Evolutionary conservation across 2,329 filamentous ascomycete species (phyloP), one percentile per base, ranked within the genome.

Genomic region (Aspergillus fischeri): DNA sequence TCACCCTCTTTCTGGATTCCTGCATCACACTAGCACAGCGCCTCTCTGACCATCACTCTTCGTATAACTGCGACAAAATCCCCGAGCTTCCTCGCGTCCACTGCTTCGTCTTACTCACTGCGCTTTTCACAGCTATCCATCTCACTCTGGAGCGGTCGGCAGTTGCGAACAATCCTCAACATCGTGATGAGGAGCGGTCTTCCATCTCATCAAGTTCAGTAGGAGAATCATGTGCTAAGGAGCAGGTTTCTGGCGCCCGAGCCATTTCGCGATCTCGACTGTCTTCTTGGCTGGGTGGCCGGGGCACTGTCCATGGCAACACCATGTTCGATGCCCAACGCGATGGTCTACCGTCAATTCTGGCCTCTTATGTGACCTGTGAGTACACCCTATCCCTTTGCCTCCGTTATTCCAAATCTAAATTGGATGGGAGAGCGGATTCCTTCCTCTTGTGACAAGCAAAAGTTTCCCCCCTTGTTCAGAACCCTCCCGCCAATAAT

Each of bases 291-390:
- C 66, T 65, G 63, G 63, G 64, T 68, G 67, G 67, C 67, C 68
- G 63, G 60, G 60, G 59, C 62, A 62, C 67, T 62, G 67, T 63
- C 67, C 66, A 70, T 69, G 69, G 69, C 70, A 73, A 74, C 66
- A 77, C 73, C 65, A 77, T 76, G 74, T 70, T 73, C 68, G 70
- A 71, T 72, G 67, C 68, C 64, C 72, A 73, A 67, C 65, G 67
- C 62, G 67, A 67, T 64, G 71, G 65, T 72, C 65, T 61, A 65
- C 66, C 70, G 58, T 71, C 67, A 53, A 63, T 65, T 64, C 62
- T 71, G 67, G 67, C 68, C 59, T 68, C 41, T 57, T 63, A 71
- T 63, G 64, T 68, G 60, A 73, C 67, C 59, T 72, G 74, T 76
- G 71, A 59, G 72, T 73, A 56, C 49, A 27, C 50, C 54, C 28